Evolutionary conservation across 305 asterid species (phyloP), one percentile per base, ranked within the genome.

Genomic region (Ajuga reptans): DNA sequence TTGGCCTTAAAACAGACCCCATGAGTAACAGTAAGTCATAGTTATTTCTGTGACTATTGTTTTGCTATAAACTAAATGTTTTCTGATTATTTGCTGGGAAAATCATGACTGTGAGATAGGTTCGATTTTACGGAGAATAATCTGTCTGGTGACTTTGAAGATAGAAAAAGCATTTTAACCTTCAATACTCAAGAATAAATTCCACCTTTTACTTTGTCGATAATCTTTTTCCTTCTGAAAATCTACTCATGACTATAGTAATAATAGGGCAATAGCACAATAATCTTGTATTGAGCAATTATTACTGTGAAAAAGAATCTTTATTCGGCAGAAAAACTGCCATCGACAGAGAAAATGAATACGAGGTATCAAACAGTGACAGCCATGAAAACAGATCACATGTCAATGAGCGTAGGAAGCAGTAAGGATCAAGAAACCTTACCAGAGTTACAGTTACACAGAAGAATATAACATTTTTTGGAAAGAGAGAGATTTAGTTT

Each of bases 111-210:
- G 37, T 56, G 29, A 16, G 24, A 59, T 12, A n/a, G 21, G 5
- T 34, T 66, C 37, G 37, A 11, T 41, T 60, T 52, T 21, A 15
- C 4, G 12, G 37, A 24, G 72, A 65, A 65, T 65, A 43, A 64
- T 45, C 50, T 64, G 53, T 64, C 67, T 8, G 39, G 34, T 37
- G 45, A 31, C 27, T 46, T 46, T 27, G 10, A 73, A 36, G 54
- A 43, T 15, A 47, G 51, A 33, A 51, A 73, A 65, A 24, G 46
- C 68, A 56, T 66, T 73, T 47, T 57, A 58, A 51, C 63, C 64
- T 31, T 73, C 65, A 36, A 39, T 49, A 47, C 54, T 47, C 64
- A 29, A 67, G 77, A 72, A 72, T 72, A 72, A 54, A 62, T 64
- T 64, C 71, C 45, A 43, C 14, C 39, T 16, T 39, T 39, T 17